Percentiles rank a stretch among this genome's conserved stretches.
These are phyloP conservation scores for Parmelia sp. DNA, from an alignment of 495 filamentous ascomycete genomes.

Conservation along the genomic window DNA sequence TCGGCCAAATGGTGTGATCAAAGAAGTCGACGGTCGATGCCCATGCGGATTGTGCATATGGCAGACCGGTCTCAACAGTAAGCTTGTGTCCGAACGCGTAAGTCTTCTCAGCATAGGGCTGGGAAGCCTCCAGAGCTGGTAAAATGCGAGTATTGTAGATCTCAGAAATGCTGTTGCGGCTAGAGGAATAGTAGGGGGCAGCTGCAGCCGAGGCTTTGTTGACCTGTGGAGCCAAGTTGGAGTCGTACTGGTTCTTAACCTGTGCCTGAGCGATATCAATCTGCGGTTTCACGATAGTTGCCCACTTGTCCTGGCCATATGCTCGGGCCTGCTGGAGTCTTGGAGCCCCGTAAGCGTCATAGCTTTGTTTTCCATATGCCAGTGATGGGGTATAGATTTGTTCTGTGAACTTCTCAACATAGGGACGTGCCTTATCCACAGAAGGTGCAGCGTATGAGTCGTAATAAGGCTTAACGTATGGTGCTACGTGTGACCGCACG, in stretches of 20 bases:
- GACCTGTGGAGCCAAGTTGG: conserved; percentile 66
- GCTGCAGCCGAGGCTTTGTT: conserved; percentile 48
- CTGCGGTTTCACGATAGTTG: conserved; percentile 65
- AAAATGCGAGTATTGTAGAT: conserved; percentile 66
- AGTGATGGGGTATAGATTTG: conserved; percentile 61
- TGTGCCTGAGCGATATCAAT: conserved; percentile 56
- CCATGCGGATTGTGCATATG: conserved; percentile 64
- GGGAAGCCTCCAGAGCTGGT: conserved; percentile 64
- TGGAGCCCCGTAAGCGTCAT: conserved; percentile 71
- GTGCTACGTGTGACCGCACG: conserved; percentile 58
- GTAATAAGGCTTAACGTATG: conserved; percentile 83
- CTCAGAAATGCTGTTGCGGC: conserved; percentile 52
- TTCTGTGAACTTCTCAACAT: conserved; percentile 60
- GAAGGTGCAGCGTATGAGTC: conserved; percentile 75
- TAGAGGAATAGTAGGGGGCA: conserved; percentile 66
- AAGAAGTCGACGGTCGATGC: conserved; percentile 60
- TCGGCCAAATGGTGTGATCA: conserved; percentile 70
- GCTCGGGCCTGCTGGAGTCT: conserved; percentile 57
- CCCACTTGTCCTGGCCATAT: conserved; percentile 68
- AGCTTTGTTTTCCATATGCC: conserved; percentile 54
- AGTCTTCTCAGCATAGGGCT: conserved; percentile 65
- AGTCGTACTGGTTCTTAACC: conserved; percentile 58
- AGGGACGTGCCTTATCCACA: conserved; percentile 68
- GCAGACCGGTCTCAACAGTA: conserved; percentile 62
- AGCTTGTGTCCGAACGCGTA: conserved; percentile 63